Base-by-base conservation (phyloP, 768 basidiomycete species). In the Dacryopinax spathularia region DNA sequence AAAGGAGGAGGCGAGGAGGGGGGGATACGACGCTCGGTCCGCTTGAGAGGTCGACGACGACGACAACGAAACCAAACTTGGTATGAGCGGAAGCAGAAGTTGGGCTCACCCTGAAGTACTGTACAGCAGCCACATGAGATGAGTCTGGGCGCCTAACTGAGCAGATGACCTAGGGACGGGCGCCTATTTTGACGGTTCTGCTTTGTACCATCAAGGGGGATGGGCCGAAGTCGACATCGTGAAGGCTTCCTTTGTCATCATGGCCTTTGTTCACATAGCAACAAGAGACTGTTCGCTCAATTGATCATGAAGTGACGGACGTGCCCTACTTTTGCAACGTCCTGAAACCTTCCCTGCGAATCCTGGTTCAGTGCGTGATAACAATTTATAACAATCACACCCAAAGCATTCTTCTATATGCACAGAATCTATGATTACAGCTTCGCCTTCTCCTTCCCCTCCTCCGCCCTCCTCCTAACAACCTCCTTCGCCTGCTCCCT, bases 401-500 rank as follows among this genome's bases (percentile, higher is more conserved):
- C n/a, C n/a, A n/a, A n/a, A n/a, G n/a, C n/a, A n/a, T 22, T 41
- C 39, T 41, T 18, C 39, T 18, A 18, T 22, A 18, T 41, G 18
- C 22, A 41, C 31, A 33, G 34, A 36, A 2, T 66, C 68, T 41
- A 62, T 64, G 5, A 29, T 63, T 66, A 76, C 9, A 76, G 68
- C 60, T 72, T 77, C 39, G 72, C 69, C 60, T 33, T 74, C 16
- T 34, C 27, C 22, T 39, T 18, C 20, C 34, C 60, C 16, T 36
- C 33, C 39, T 44, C 37, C 25, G 31, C 64, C 62, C 63, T 69
- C 33, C 5, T 27, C 10, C 48, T 56, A 29, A 56, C 48, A 20
- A 73, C 41, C 27, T 71, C 70, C 60, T 74, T 79, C 2, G 80
- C 82, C 29, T 77, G 72, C n/a, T 83, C 82, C 13, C 81, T 77